Base-by-base conservation (phyloP, 345 rosid genomes). In the Erodium maritimum region DNA sequence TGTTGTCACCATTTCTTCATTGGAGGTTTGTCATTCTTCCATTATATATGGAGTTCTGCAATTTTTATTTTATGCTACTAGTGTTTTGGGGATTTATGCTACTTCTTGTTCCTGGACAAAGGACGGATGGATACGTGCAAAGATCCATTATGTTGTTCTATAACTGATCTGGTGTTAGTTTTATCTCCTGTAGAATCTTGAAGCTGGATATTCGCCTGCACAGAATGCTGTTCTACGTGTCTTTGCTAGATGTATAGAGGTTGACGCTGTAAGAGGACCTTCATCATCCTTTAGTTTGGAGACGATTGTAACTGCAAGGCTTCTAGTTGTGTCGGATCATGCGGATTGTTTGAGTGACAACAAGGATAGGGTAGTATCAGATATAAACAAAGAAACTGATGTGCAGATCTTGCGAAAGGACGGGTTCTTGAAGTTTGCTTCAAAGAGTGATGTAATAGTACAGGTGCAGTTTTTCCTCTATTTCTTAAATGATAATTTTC, bases 181-280 rank as follows among this genome's bases (percentile, higher is more conserved):
- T 64, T 29, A 22, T 24, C 52, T 42, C 17, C 19, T 60, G 55
- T 62, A 86, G 90, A 73, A 61, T 67, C 78, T 76, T 19, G 78
- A 74, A 64, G 64, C 78, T 50, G 54, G 61, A 61, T 37, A 75
- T 73, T 83, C 94, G 62, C 77, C 85, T 48, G 83, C 87, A 53
- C 94, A 81, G 64, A 77, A 76, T 57, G 94, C 85, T 21, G 57
- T 71, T 19, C 24, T 61, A 69, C 74, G 71, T 53, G 89, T 86
- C 45, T 83, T 75, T 68, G 77, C 79, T 56, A 81, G 83, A 76
- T 77, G 82, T 21, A 25, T 83, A 52, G 83, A 86, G 67, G 57
- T 66, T 24, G 73, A 77, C 56, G 64, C 71, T 72, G 82, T 74
- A 67, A 73, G 69, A 61, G 69, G 70, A 34, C 66, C 48, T 61